These are phyloP conservation scores for Cladosporium sp. DNA, from an alignment of 2,329 filamentous ascomycete genomes.

Conservation along the genomic window DNA sequence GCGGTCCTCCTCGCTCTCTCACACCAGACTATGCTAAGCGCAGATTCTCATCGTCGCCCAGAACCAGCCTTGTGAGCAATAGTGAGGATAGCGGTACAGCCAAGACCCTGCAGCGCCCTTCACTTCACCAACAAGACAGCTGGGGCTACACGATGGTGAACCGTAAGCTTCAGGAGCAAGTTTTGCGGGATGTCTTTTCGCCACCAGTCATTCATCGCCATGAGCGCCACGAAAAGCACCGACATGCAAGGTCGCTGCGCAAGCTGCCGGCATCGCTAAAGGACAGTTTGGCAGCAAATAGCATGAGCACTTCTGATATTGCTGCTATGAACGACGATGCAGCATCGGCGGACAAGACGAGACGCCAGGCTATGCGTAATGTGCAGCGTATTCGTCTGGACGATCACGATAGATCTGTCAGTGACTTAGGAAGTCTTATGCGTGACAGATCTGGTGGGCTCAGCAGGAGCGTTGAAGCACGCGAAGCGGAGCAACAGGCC, in stretches of 20 bases:
- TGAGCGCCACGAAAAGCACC: constrained; percentile 64
- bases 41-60: constrained; percentile 12
- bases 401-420: constrained; percentile 19
- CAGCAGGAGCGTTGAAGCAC: constrained; percentile 29
- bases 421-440: constrained; percentile 22
- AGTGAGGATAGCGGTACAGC: not conserved
- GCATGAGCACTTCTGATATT: constrained; percentile 36
- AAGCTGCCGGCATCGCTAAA: constrained; percentile 26
- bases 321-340: constrained; percentile 20
- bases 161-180: constrained; percentile 79
- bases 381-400: constrained; percentile 30
- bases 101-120: constrained; percentile 27
- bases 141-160: constrained; percentile 95
- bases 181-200: constrained; percentile 86
- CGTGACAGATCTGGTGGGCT: constrained; percentile 18
- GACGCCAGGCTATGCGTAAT: constrained; percentile 40
- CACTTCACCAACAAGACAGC: constrained; percentile 49
- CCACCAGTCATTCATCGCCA: constrained; percentile 79
- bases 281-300: constrained; percentile 27
- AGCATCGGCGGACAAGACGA: constrained; percentile 30
- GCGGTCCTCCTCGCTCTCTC: constrained; percentile 46
- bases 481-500: constrained; percentile 16
- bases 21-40: constrained; percentile 24
- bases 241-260: constrained; percentile 58
- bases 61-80: constrained; percentile 2